These are phyloP conservation scores for Didymellaceae sp. DNA, from an alignment of 2,329 filamentous ascomycete species.

Conservation along the genomic window DNA sequence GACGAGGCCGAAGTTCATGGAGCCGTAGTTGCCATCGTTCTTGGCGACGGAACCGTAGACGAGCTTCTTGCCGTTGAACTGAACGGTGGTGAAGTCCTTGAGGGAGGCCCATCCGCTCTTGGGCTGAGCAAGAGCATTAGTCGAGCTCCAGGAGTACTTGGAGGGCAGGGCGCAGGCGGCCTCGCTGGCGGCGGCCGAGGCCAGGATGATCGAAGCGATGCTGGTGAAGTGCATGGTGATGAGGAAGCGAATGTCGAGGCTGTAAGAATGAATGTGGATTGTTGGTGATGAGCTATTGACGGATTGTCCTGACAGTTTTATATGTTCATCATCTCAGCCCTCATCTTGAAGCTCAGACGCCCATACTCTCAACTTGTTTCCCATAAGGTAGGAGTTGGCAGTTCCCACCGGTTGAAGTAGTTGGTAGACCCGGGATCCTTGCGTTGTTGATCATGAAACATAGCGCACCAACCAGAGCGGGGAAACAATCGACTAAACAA, in stretches of 20 bases:
- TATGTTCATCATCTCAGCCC: not conserved
- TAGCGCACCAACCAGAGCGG: conserved; percentile 10
- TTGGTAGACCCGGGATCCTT: not conserved
- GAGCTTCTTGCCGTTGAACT: conserved; percentile 65
- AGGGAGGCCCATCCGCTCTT: conserved; percentile 62
- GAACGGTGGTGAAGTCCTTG: conserved; percentile 67
- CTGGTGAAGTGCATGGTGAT: conserved; percentile 5
- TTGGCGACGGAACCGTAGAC: conserved; percentile 64
- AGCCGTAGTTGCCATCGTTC: conserved; percentile 57
- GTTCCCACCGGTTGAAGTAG: conserved; percentile 11
- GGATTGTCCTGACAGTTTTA: not conserved
- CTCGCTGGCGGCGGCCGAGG: conserved; percentile 2
- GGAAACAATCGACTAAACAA: conserved; percentile 4
- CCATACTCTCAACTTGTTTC: not conserved
- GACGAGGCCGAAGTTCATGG: conserved; percentile 65
- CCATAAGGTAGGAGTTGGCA: not conserved
- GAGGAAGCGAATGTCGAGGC: not conserved
- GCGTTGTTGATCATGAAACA: conserved; percentile 9
- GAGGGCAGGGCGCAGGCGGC: conserved; percentile 60
- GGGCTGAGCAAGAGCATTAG: conserved; percentile 58
- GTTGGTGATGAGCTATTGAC: not conserved
- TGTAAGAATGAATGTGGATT: not conserved
- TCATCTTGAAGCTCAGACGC: conserved; percentile 8
- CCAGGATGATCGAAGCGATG: conserved; percentile 7
- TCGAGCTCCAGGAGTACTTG: conserved; percentile 63